Percentiles rank a stretch among this genome's conserved stretches.
Evolutionary conservation across 1,139 yeast genomes (phyloP).

Genomic region (Diutina scorzettiae): DNA sequence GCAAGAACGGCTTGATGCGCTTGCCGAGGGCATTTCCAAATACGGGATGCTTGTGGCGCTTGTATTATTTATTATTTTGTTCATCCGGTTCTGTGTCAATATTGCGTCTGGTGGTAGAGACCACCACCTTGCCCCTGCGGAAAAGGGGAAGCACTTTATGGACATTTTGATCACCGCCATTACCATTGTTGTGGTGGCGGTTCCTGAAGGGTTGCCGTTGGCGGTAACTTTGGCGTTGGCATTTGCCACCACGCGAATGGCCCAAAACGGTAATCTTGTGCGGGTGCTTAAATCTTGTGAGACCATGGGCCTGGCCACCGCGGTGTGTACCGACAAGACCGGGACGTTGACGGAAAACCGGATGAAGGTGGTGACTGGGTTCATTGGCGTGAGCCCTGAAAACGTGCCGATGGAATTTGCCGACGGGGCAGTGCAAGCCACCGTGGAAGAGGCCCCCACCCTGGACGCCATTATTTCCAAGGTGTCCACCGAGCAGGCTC

Average conservation of each 20-base stretch:
- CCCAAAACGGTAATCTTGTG: conserved; percentile 91
- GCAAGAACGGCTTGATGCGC: conserved; percentile 65
- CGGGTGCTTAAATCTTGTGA: conserved; percentile 90
- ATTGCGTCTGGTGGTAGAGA: conserved; percentile 42
- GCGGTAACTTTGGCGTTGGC: conserved; percentile 96
- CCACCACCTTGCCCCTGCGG: conserved; percentile 40
- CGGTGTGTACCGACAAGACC: conserved; percentile 93
- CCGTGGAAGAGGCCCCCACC: conserved; percentile 8
- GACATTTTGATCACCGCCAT: conserved; percentile 83
- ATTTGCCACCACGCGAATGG: conserved; percentile 96
- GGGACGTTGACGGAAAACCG: conserved; percentile 90
- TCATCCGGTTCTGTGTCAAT: conserved; percentile 64
- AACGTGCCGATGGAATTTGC: conserved; percentile 22
- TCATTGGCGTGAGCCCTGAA: conserved; percentile 18
- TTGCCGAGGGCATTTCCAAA: conserved; percentile 90
- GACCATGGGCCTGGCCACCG: conserved; percentile 98
- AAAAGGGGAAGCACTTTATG: conserved; percentile 76
- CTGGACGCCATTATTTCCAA: conserved; percentile 12
- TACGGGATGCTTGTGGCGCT: conserved; percentile 83
- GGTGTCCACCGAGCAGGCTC: conserved; percentile 10
- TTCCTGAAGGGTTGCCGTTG: conserved; percentile 94
- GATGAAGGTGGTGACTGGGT: conserved; percentile 81
- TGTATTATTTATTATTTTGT: conserved; percentile 62
- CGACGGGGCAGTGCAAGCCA: conserved; percentile 18
- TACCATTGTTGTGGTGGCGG: conserved; percentile 91